phyloP scores from a whole-genome alignment of 2,329 filamentous ascomycete species.

The Aspergillus sp. region DNA sequence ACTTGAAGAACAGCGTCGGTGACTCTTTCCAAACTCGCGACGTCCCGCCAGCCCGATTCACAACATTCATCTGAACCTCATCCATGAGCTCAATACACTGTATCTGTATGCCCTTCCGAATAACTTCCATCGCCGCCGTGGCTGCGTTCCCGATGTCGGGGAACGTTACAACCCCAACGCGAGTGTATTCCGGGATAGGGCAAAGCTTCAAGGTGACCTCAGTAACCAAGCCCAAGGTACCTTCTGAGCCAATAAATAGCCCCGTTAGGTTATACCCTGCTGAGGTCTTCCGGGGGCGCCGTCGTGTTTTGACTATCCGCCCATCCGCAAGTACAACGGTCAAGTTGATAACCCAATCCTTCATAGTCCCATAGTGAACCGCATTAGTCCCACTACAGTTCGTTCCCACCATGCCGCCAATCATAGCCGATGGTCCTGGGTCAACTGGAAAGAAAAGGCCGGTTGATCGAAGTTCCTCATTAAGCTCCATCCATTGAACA shows the following conservation, averaged over 20 bases:
- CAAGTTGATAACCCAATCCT: constrained; percentile 70
- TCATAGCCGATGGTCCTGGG: constrained; percentile 65
- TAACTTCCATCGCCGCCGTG: constrained; percentile 61
- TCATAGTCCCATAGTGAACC: constrained; percentile 71
- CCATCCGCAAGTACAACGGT: constrained; percentile 71
- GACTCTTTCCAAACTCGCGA: constrained; percentile 46
- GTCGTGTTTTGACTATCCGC: constrained; percentile 65
- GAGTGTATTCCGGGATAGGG: constrained; percentile 61
- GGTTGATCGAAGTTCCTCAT: too few relatives aligned
- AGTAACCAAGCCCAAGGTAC: constrained; percentile 69
- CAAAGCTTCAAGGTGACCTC: constrained; percentile 70
- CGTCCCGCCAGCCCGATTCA: constrained; percentile 65
- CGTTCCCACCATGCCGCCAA: constrained; percentile 65
- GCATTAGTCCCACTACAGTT: constrained; percentile 65
- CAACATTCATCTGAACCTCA: constrained; percentile 63
- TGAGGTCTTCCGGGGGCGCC: constrained; percentile 65
- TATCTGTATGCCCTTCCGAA: constrained; percentile 64
- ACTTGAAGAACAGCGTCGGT: constrained; percentile 50
- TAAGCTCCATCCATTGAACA: too few relatives aligned
- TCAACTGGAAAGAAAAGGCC: too few relatives aligned
- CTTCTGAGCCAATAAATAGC: constrained; percentile 69
- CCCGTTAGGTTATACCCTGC: constrained; percentile 71
- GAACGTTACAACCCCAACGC: constrained; percentile 65
- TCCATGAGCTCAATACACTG: constrained; percentile 66
- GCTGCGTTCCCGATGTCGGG: constrained; percentile 62